phyloP scores from a whole-genome alignment of 306 rosid genomes.

The Corylus avellana region DNA sequence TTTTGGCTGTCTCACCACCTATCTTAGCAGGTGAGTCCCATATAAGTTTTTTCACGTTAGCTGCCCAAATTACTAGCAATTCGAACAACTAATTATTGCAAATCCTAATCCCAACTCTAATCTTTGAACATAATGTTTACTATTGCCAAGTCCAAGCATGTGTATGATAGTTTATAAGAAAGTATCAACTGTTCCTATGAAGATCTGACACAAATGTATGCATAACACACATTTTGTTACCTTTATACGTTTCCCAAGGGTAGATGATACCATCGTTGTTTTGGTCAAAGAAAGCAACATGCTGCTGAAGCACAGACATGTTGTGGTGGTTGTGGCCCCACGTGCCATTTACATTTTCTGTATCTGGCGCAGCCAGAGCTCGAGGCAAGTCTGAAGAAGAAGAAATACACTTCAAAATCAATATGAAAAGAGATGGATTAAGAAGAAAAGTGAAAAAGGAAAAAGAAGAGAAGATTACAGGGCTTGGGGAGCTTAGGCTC shows the following conservation, averaged over 20 bases:
- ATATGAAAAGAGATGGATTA: no score
- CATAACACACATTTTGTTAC: conserved; percentile 21
- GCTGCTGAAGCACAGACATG: conserved; percentile 84
- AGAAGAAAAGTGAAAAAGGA: background rate
- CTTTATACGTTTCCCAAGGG: conserved; percentile 67
- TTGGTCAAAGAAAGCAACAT: conserved; percentile 67
- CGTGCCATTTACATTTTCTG: conserved; percentile 69
- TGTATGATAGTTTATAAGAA: no score
- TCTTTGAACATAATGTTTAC: no score
- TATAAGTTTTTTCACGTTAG: no score
- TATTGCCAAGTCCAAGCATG: no score
- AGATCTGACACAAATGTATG: background rate
- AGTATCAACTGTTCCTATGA: background rate
- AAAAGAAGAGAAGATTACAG: conserved; percentile 31
- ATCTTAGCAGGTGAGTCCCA: no score
- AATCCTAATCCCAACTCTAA: no score
- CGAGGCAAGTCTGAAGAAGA: conserved; percentile 55
- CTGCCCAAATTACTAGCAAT: no score
- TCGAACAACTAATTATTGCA: no score
- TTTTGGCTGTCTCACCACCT: no score
- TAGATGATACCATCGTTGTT: conserved; percentile 70
- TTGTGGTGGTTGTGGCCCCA: conserved; percentile 55
- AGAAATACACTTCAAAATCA: background rate
- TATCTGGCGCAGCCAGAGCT: conserved; percentile 61
- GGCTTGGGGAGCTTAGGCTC: conserved; percentile 29